A percentile compares a stretch with the other conserved stretches of the same genome.
Evolutionary conservation across 176 grass and related monocot genomes (phyloP).

Genomic region (Themeda triandra): DNA sequence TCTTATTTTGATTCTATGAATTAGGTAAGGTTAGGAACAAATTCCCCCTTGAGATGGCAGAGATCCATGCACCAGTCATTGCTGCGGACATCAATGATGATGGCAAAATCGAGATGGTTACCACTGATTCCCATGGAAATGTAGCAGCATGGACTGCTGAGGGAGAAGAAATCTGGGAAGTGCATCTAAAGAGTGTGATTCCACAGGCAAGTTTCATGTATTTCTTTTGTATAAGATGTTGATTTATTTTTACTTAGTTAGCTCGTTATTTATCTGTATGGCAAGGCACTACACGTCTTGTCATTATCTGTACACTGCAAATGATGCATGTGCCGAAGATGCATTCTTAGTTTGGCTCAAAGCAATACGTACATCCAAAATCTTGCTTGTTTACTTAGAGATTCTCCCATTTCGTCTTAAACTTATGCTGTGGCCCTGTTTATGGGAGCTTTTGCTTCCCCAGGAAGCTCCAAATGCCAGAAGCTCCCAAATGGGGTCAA

Average conservation of each 20-base stretch:
- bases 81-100: slow-evolving; percentile 96
- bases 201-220: slow-evolving; percentile 61
- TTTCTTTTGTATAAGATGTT: slow-evolving; percentile 15
- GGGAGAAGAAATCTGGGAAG: slow-evolving; percentile 95
- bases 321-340: neutral
- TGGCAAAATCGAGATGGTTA: slow-evolving; percentile 94
- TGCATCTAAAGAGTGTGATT: slow-evolving; percentile 90
- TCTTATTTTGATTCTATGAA: slow-evolving; percentile 25
- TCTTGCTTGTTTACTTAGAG: slow-evolving; percentile 1
- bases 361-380: neutral
- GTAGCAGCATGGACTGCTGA: slow-evolving; percentile 92
- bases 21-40: slow-evolving; percentile 83
- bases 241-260: neutral
- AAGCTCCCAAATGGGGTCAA: neutral
- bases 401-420: slow-evolving; percentile 14
- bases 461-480: neutral
- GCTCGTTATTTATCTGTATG: neutral
- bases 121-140: slow-evolving; percentile 86
- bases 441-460: neutral
- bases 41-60: slow-evolving; percentile 95
- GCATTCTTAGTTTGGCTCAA: slow-evolving; percentile 32
- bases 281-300: neutral
- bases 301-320: slow-evolving; percentile 15
- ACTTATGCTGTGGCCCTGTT: neutral
- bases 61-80: slow-evolving; percentile 82